Conservation (phyloP, 139 green algal species). For the Chlorella ohadii region DNA sequence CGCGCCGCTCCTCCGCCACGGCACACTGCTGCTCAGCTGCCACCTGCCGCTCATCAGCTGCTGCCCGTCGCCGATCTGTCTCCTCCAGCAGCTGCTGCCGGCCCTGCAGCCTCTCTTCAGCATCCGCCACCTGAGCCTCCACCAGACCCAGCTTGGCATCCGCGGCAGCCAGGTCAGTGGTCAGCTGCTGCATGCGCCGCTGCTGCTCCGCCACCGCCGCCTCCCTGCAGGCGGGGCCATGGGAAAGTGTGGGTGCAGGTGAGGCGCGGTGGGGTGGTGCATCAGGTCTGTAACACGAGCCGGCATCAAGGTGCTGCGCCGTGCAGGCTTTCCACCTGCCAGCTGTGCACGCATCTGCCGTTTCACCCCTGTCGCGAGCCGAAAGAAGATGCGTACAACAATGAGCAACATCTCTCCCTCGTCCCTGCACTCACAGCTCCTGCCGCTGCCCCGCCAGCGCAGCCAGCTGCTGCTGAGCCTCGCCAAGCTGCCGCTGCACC, state of each 20-base stretch:
- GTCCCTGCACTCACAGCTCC: too few species aligned
- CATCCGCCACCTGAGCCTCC: neutral
- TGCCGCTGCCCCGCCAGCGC: neutral
- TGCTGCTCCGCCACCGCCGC: neutral
- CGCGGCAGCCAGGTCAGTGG: neutral
- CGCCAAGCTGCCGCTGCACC: constrained; percentile 19
- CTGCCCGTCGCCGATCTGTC: neutral
- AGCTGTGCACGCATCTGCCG: too few species aligned
- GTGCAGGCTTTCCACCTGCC: too few species aligned
- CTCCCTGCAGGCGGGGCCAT: too few species aligned
- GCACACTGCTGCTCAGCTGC: neutral
- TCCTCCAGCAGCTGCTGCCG: neutral
- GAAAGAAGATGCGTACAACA: too few species aligned
- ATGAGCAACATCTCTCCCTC: too few species aligned
- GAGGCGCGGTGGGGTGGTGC: too few species aligned
- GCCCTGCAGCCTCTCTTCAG: neutral
- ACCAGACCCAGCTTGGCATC: constrained; percentile 1
- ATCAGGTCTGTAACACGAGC: too few species aligned
- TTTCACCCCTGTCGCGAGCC: too few species aligned
- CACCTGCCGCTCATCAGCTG: neutral
- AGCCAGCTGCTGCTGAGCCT: constrained; percentile 21
- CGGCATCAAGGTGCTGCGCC: too few species aligned
- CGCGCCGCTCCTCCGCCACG: neutral
- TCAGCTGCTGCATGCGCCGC: constrained; percentile 1
- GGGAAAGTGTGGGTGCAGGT: too few species aligned